These are phyloP conservation scores for Daedaleopsis nitida DNA, from an alignment of 768 basidiomycete species.

Conservation along the genomic window DNA sequence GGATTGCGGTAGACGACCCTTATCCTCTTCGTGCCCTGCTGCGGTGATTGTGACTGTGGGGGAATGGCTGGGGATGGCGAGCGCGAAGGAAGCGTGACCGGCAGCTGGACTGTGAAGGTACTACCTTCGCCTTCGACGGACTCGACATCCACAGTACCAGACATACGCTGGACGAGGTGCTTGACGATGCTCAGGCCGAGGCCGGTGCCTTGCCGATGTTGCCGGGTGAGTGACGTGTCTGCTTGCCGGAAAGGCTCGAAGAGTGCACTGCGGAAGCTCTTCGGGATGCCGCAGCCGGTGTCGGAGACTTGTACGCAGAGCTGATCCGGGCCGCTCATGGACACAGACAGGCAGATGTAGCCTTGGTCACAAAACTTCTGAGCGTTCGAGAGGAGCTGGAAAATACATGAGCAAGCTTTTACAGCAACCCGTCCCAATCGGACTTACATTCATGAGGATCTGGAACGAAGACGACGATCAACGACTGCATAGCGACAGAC, in stretches of 20 bases:
- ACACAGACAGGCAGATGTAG: slow-evolving; percentile 26
- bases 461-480: neutral
- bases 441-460: slow-evolving; percentile 32
- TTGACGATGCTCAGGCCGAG: slow-evolving; percentile 34
- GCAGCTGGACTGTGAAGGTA: slow-evolving; percentile 30
- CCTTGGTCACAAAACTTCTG: slow-evolving; percentile 33
- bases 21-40: slow-evolving; percentile 17
- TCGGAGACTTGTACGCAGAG: slow-evolving; percentile 26
- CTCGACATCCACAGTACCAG: slow-evolving; percentile 30
- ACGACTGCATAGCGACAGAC: neutral
- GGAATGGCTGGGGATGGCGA: neutral
- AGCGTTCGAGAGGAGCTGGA: slow-evolving; percentile 30
- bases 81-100: slow-evolving; percentile 19
- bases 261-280: slow-evolving; percentile 26
- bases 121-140: slow-evolving; percentile 27
- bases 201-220: slow-evolving; percentile 28
- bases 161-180: slow-evolving; percentile 33
- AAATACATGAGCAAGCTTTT: neutral
- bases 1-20: slow-evolving; percentile 26
- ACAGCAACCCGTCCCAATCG: too few species aligned
- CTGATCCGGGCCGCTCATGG: slow-evolving; percentile 18
- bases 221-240: slow-evolving; percentile 28
- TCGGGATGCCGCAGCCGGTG: slow-evolving; percentile 33
- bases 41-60: neutral
- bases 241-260: slow-evolving; percentile 34